Evolutionary conservation across 2,329 filamentous ascomycete species (phyloP), one percentile per base, ranked within the genome.

Genomic region (Ciborinia camelliae): DNA sequence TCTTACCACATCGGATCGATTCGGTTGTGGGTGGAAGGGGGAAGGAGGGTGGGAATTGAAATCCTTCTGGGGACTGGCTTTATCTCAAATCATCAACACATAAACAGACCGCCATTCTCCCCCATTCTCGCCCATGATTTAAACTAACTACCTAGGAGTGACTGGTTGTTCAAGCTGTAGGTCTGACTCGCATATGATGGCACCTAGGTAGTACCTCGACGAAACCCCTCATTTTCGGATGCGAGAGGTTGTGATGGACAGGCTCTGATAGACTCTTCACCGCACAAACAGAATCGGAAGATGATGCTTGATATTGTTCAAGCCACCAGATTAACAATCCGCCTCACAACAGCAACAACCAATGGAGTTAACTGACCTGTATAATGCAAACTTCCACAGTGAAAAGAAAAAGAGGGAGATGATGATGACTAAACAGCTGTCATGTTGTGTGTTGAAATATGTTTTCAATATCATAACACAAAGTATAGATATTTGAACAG

Each of bases 61-160:
- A 45, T 32, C 2, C 39, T 30, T 45, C 28, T 23, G 26, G 20
- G 10, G 39, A 10, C 39, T 57, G 41, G 26, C 37, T 55, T 55
- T 35, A 53, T 4, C 43, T 23, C n/a, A 26, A 28, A 15, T 37
- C 51, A 23, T 15, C 37, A 43, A 43, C n/a, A 14, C 53, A 47
- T 26, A 14, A 35, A 35, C 41, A 58, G 55, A 58, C 55, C 55
- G 55, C 55, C 15, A 58, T 47, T 58, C 52, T 55, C 28, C 54
- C 23, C 39, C 54, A 58, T 23, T n/a, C n/a, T n/a, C 37, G 15
- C 10, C 3, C 20, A 43, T 53, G n/a, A 26, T 15, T 12, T 10
- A 10, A 9, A 37, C 6, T 23, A 9, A 12, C n/a, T n/a, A 43
- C 15, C 39, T 43, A 43, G 14, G n/a, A 35, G 3, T 30, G 1